Evolutionary conservation across 2,329 filamentous ascomycete genomes (phyloP).

Genomic region (Botrytis fragariae): DNA sequence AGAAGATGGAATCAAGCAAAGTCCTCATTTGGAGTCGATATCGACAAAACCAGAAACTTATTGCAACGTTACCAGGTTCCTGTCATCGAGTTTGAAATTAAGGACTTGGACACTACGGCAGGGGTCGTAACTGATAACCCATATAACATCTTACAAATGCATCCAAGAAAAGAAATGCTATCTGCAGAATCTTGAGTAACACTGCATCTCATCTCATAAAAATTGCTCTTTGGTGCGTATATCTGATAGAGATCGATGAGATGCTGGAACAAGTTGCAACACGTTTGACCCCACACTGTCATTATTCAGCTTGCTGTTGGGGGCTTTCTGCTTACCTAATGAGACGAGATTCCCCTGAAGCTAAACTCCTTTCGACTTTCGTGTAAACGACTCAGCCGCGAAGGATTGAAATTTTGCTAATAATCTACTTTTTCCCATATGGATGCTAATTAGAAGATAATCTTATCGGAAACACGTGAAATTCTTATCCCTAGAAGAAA

Average conservation of each 20-base stretch:
- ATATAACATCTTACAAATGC: background rate
- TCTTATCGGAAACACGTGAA: background rate
- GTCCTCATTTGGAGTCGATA: background rate
- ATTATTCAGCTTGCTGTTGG: background rate
- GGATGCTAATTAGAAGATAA: background rate
- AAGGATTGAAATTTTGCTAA: constrained; percentile 13
- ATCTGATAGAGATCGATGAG: background rate
- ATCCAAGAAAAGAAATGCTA: background rate
- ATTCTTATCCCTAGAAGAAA: background rate
- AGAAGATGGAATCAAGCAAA: background rate
- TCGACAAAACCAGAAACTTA: background rate
- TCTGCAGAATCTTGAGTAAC: background rate
- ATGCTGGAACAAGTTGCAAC: background rate
- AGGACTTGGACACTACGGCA: background rate
- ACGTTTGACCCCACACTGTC: background rate
- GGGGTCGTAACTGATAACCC: background rate
- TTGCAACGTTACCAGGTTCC: constrained; percentile 18
- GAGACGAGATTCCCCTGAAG: constrained; percentile 1
- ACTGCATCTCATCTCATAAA: background rate
- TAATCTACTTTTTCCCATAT: background rate
- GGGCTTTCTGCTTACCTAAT: constrained; percentile 5
- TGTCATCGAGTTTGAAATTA: constrained; percentile 1
- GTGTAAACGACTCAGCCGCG: constrained; percentile 12
- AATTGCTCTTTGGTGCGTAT: background rate
- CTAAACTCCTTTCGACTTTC: constrained; percentile 9